Evolutionary conservation across 2,329 filamentous ascomycete species (phyloP).

Genomic region (Arthroderma sp.): DNA sequence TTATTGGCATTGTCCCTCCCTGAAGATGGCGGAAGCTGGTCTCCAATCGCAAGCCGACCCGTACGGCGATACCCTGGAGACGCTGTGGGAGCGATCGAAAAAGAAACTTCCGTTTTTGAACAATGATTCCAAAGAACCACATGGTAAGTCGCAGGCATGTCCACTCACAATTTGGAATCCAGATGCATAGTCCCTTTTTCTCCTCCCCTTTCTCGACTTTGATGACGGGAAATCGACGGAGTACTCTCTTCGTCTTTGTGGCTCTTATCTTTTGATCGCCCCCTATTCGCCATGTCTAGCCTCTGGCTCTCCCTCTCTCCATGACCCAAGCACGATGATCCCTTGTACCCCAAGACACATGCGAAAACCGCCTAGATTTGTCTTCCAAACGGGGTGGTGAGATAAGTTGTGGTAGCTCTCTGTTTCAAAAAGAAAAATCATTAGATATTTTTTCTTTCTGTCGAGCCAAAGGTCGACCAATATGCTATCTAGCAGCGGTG

Average conservation of each 20-base stretch:
- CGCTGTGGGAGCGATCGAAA: slow-evolving; percentile 14
- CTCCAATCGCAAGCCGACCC: neutral
- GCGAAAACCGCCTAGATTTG: neutral
- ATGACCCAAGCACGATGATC: neutral
- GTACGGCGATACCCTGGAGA: slow-evolving; percentile 10
- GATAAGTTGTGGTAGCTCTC: neutral
- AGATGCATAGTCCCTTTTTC: neutral
- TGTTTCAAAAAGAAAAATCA: neutral
- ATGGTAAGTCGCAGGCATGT: slow-evolving; percentile 9
- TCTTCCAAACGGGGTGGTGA: neutral
- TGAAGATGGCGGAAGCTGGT: neutral
- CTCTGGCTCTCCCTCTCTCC: neutral
- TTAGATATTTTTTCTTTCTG: neutral
- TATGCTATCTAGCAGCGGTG: neutral
- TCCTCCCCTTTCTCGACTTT: neutral
- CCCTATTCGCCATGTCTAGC: neutral
- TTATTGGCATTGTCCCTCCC: neutral
- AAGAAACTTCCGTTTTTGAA: slow-evolving; percentile 13
- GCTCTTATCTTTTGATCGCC: neutral
- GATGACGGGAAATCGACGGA: neutral
- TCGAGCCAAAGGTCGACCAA: neutral
- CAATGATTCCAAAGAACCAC: slow-evolving; percentile 11
- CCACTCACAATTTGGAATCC: neutral
- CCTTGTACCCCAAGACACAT: neutral
- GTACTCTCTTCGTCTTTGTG: neutral